Percentiles rank a stretch among this genome's conserved stretches.
phyloP scores from a whole-genome alignment of 148 eudicot species.

The Heliamphora exappendiculata region DNA sequence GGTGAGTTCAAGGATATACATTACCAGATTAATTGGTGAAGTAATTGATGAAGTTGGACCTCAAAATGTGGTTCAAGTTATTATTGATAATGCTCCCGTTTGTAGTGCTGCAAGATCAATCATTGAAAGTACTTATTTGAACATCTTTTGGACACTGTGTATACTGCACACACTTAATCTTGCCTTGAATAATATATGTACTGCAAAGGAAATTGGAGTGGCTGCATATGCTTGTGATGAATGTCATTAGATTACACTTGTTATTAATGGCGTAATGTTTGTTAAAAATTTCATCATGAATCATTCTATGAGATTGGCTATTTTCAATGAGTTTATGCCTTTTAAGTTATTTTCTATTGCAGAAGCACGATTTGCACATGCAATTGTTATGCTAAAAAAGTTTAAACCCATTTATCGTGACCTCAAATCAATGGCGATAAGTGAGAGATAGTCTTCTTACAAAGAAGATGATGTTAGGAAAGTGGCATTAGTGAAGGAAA shows the following conservation, averaged over 20 bases:
- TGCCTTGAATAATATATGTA: not conserved
- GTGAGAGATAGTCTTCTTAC: not conserved
- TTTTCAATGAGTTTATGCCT: not conserved
- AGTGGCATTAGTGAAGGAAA: not conserved
- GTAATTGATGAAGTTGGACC: not conserved
- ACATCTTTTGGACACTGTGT: not conserved
- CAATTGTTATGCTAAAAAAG: too few relatives aligned
- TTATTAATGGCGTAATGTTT: too few relatives aligned
- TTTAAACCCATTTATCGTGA: not conserved
- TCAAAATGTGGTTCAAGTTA: not conserved
- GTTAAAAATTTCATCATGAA: too few relatives aligned
- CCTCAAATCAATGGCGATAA: not conserved
- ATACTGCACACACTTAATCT: not conserved
- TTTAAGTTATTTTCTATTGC: not conserved
- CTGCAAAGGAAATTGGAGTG: too few relatives aligned
- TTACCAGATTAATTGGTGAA: not conserved
- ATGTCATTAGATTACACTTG: not conserved
- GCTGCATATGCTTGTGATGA: not conserved
- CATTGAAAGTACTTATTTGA: not conserved
- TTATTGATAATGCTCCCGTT: not conserved
- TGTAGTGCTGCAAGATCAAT: not conserved
- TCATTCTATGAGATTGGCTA: too few relatives aligned
- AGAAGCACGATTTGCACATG: too few relatives aligned
- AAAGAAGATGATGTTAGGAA: not conserved
- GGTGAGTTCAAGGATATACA: not conserved